Evolutionary conservation across 2,329 filamentous ascomycete genomes (phyloP).

Genomic region (Curvularia sp.): DNA sequence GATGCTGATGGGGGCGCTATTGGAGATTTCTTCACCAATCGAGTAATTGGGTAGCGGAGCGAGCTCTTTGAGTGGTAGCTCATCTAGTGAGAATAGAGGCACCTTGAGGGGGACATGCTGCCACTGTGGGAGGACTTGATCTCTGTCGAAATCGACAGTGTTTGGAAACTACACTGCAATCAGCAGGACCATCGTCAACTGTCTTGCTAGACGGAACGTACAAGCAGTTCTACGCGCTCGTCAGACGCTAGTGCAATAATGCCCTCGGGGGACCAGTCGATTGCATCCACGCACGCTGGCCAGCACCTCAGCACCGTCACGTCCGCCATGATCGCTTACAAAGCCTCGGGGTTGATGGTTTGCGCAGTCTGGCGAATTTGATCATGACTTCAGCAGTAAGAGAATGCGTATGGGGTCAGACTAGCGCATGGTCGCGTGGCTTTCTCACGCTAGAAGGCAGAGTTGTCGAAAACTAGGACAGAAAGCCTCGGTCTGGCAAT

Average conservation of each 20-base stretch:
- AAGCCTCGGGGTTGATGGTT: conserved; percentile 3
- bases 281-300: conserved; percentile 60
- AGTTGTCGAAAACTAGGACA: background rate
- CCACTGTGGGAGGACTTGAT: conserved; percentile 44
- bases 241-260: conserved; percentile 64
- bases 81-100: conserved; percentile 60
- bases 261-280: conserved; percentile 67
- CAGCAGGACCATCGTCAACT: conserved; percentile 3
- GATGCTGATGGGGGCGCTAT: conserved; percentile 57
- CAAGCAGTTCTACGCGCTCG: conserved; percentile 63
- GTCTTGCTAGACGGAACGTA: conserved; percentile 12
- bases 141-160: conserved; percentile 36
- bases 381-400: conserved; percentile 12
- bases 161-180: conserved; percentile 42
- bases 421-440: conserved; percentile 3
- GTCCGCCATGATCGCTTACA: conserved; percentile 39
- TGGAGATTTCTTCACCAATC: conserved; percentile 65
- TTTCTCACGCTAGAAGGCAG: background rate
- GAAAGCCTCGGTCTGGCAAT: background rate
- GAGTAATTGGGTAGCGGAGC: conserved; percentile 59
- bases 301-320: conserved; percentile 51
- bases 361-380: conserved; percentile 1
- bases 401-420: background rate
- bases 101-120: conserved; percentile 54
- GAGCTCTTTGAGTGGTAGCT: conserved; percentile 56